phyloP scores from a whole-genome alignment of 2,329 filamentous ascomycete species.

The Aspergillus hiratsukae region DNA sequence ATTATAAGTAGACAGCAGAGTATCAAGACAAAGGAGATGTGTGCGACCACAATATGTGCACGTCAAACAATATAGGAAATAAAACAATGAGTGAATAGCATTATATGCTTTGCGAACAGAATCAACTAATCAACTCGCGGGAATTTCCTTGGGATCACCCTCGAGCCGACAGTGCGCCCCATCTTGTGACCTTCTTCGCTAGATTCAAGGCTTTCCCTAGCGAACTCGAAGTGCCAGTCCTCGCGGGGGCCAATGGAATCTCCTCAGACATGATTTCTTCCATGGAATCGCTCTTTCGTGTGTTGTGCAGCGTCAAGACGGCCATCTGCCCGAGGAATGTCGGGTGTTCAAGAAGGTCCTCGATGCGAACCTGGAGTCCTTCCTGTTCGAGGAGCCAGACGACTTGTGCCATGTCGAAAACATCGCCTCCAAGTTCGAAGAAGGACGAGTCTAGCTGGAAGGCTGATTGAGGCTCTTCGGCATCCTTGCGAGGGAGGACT shows the following conservation, averaged over 20 bases:
- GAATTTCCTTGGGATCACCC: constrained; percentile 10
- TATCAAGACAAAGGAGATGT: not conserved
- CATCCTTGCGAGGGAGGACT: constrained; percentile 27
- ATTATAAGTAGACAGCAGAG: not conserved
- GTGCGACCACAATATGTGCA: not conserved
- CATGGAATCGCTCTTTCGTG: constrained; percentile 7
- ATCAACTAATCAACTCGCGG: not conserved
- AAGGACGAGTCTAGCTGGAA: constrained; percentile 40
- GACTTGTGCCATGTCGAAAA: constrained; percentile 39
- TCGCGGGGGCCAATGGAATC: constrained; percentile 1
- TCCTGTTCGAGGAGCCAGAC: constrained; percentile 40
- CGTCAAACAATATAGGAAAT: not conserved
- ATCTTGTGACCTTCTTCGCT: constrained; percentile 24
- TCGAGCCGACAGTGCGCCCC: constrained; percentile 20
- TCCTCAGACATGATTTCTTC: constrained; percentile 16
- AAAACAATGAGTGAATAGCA: constrained; percentile 1
- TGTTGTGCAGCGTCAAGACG: constrained; percentile 27
- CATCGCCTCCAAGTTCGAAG: constrained; percentile 40
- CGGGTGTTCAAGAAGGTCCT: constrained; percentile 38
- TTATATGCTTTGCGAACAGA: not conserved
- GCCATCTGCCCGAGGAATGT: constrained; percentile 41
- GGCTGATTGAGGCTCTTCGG: constrained; percentile 14
- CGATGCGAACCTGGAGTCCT: constrained; percentile 35
- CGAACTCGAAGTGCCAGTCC: constrained; percentile 18
- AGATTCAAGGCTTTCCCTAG: constrained; percentile 25